These are phyloP conservation scores for Trichothecium roseum DNA, from an alignment of 2,329 filamentous ascomycete species.

Conservation along the genomic window DNA sequence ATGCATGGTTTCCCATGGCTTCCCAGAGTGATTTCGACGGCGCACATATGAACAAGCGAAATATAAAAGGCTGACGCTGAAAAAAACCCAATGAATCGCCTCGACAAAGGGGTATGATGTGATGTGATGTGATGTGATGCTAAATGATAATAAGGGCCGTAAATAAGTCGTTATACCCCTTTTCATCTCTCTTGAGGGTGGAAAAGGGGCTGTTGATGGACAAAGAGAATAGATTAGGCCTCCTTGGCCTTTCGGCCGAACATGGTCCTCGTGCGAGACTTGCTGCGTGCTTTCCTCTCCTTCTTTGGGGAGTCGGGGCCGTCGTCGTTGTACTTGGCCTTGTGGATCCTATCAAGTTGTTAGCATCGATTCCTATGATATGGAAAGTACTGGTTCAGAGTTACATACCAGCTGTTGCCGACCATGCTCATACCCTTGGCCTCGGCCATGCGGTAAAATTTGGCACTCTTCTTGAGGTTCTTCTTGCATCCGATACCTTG, in stretches of 20 bases:
- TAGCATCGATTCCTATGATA: background rate
- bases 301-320: slow-evolving; percentile 28
- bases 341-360: slow-evolving; percentile 67
- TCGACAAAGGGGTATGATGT: too few species aligned
- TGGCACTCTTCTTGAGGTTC: slow-evolving; percentile 86
- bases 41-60: too few species aligned
- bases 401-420: slow-evolving; percentile 87
- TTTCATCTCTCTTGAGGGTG: background rate
- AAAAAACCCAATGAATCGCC: too few species aligned
- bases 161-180: background rate
- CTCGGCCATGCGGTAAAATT: slow-evolving; percentile 82
- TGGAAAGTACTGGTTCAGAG: background rate
- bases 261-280: slow-evolving; percentile 64
- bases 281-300: slow-evolving; percentile 60
- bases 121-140: too few species aligned
- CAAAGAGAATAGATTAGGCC: too few species aligned
- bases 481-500: slow-evolving; percentile 93
- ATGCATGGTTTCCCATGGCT: too few species aligned
- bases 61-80: too few species aligned
- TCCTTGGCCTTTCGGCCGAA: slow-evolving; percentile 38
- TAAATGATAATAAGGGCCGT: background rate
- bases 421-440: slow-evolving; percentile 95
- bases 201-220: too few species aligned
- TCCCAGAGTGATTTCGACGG: too few species aligned
- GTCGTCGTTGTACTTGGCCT: slow-evolving; percentile 79